These are phyloP conservation scores for Xylariaceae sp. DNA, from an alignment of 2,329 filamentous ascomycete species.

Conservation along the genomic window DNA sequence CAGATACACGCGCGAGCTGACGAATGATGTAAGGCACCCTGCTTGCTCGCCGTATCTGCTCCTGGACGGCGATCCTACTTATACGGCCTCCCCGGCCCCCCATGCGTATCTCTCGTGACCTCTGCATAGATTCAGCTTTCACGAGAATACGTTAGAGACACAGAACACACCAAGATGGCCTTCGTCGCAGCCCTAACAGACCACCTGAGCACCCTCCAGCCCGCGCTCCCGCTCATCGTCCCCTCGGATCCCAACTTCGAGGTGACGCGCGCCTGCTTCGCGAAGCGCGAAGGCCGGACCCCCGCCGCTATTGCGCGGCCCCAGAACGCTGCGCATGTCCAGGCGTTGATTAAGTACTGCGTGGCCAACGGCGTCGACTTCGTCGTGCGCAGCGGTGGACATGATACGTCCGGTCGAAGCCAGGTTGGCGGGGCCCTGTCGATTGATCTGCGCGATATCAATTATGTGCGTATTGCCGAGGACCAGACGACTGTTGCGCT, in stretches of 20 bases:
- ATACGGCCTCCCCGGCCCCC: no score
- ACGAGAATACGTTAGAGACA: neutral
- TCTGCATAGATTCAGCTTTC: no score
- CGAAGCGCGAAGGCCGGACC: neutral
- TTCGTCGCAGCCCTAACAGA: neutral
- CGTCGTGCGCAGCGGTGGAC: conserved; percentile 32
- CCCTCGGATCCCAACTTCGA: conserved; percentile 6
- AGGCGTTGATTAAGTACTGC: conserved; percentile 17
- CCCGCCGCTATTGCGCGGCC: conserved; percentile 21
- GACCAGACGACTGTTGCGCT: conserved; percentile 29
- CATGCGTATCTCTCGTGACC: neutral
- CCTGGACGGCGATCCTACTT: no score
- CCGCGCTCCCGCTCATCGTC: neutral
- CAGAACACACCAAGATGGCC: neutral
- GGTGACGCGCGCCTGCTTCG: conserved; percentile 13
- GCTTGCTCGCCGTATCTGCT: no score
- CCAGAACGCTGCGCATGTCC: conserved; percentile 17
- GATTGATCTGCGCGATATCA: conserved; percentile 36
- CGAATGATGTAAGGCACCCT: no score
- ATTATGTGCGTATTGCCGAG: conserved; percentile 27
- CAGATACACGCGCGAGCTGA: no score
- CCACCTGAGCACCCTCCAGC: neutral
- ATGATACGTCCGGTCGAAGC: conserved; percentile 31
- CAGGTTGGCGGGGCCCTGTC: conserved; percentile 28
- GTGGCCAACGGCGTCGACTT: conserved; percentile 16